These are phyloP conservation scores for Wickerhamomyces chambardii DNA, from an alignment of 805 yeast genomes.

Conservation along the genomic window DNA sequence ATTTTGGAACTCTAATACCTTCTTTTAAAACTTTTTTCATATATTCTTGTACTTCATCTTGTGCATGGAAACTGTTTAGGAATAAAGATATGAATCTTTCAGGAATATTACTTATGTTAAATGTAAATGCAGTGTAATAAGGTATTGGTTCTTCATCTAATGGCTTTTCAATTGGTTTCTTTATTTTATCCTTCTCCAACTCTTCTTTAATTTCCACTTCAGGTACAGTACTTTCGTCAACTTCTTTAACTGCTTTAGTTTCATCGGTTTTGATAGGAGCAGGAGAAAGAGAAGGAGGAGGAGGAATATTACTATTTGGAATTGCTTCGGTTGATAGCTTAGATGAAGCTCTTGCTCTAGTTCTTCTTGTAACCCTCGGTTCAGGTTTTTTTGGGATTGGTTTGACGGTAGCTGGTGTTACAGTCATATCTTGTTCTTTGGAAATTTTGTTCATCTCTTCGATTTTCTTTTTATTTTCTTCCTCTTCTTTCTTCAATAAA, in stretches of 20 bases:
- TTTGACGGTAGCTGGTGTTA: no score
- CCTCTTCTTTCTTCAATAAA: no score
- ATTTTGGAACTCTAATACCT: conserved; percentile 54
- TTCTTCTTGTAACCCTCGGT: conserved; percentile 6
- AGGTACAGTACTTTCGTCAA: conserved; percentile 8
- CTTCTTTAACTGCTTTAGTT: conserved; percentile 6
- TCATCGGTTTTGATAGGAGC: background rate
- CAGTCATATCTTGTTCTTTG: no score
- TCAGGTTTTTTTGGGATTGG: no score
- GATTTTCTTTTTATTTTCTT: no score
- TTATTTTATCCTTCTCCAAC: conserved; percentile 9
- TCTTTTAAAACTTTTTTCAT: conserved; percentile 54
- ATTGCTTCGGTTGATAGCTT: no score
- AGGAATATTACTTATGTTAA: conserved; percentile 60
- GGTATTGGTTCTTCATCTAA: conserved; percentile 29
- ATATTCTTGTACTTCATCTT: conserved; percentile 41
- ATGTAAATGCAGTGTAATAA: conserved; percentile 51
- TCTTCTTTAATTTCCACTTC: conserved; percentile 7
- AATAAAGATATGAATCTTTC: conserved; percentile 54
- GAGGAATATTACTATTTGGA: no score
- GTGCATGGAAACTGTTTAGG: conserved; percentile 51
- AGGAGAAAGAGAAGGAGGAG: no score
- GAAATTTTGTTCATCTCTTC: no score
- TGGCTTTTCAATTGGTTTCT: conserved; percentile 8
- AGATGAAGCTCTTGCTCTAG: no score